phyloP scores from a whole-genome alignment of 2,329 filamentous ascomycete species.

The Pseudofabraea citricarpa region DNA sequence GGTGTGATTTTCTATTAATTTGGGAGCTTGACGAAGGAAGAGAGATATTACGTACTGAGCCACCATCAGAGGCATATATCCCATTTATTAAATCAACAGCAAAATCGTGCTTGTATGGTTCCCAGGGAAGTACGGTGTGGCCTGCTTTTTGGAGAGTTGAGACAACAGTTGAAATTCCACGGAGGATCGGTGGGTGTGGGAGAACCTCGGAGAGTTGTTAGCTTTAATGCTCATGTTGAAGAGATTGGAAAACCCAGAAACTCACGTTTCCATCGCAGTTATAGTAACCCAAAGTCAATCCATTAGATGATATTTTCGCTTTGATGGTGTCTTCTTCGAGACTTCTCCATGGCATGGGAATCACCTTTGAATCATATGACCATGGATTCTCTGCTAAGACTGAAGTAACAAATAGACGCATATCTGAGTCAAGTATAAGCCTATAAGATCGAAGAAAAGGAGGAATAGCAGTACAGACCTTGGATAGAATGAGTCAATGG shows the following conservation, averaged over 20 bases:
- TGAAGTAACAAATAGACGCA: conserved; percentile 30
- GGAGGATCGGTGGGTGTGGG: conserved; percentile 31
- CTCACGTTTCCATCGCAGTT: conserved; percentile 29
- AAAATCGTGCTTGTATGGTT: conserved; percentile 27
- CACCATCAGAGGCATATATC: conserved; percentile 24
- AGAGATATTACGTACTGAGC: conserved; percentile 2
- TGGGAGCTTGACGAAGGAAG: not conserved
- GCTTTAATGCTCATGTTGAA: not conserved
- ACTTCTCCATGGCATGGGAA: conserved; percentile 33
- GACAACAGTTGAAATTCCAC: conserved; percentile 26
- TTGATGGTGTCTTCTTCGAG: conserved; percentile 25
- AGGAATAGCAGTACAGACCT: conserved; percentile 25
- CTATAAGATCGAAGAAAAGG: conserved; percentile 17
- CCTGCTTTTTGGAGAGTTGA: conserved; percentile 28
- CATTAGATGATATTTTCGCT: conserved; percentile 28
- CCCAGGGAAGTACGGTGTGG: conserved; percentile 30
- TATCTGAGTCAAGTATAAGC: conserved; percentile 21
- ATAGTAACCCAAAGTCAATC: conserved; percentile 31
- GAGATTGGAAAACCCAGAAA: conserved; percentile 1
- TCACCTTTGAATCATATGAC: conserved; percentile 31
- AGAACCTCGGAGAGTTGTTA: conserved; percentile 20
- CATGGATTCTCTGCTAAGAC: conserved; percentile 29
- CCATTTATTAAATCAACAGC: conserved; percentile 20
- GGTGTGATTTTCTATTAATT: not conserved
- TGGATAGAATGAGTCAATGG: conserved; percentile 32